These are phyloP conservation scores for Gyrodon lividus DNA, from an alignment of 768 basidiomycete genomes.

Conservation along the genomic window DNA sequence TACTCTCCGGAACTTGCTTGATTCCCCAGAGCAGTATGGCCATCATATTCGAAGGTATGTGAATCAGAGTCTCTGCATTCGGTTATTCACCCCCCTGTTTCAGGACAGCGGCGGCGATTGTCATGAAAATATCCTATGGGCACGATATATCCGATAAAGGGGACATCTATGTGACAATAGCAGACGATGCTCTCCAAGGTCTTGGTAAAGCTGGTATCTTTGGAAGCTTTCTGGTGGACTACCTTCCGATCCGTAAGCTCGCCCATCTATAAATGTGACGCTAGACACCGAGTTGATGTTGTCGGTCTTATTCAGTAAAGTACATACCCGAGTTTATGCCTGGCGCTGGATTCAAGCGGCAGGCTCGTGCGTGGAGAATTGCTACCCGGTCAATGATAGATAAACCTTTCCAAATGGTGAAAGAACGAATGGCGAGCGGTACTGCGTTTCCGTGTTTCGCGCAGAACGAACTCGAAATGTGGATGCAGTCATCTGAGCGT, in stretches of 20 bases:
- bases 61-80: not conserved
- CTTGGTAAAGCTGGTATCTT: conserved; percentile 40
- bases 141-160: conserved; percentile 35
- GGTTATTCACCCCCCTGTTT: not conserved
- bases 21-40: conserved; percentile 37
- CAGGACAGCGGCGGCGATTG: conserved; percentile 38
- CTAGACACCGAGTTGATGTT: not conserved
- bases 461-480: conserved; percentile 39
- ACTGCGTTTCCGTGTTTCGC: conserved; percentile 42
- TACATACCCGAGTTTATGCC: conserved; percentile 52
- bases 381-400: conserved; percentile 31
- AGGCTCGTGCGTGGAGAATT: conserved; percentile 43
- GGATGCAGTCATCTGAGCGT: conserved; percentile 13
- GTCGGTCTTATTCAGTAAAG: conserved; percentile 31
- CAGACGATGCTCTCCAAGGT: conserved; percentile 37
- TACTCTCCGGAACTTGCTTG: conserved; percentile 37
- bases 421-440: conserved; percentile 42
- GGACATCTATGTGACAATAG: conserved; percentile 41
- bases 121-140: conserved; percentile 44
- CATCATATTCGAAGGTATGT: conserved; percentile 37
- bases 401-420: conserved; percentile 42
- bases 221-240: conserved; percentile 45
- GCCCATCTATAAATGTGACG: not conserved
- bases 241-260: conserved; percentile 31
- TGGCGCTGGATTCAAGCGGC: conserved; percentile 46